A percentile compares a stretch with the other conserved stretches of the same genome.
Evolutionary conservation across 148 eudicot species (phyloP).

Genomic region (Dysphania ambrosioides): DNA sequence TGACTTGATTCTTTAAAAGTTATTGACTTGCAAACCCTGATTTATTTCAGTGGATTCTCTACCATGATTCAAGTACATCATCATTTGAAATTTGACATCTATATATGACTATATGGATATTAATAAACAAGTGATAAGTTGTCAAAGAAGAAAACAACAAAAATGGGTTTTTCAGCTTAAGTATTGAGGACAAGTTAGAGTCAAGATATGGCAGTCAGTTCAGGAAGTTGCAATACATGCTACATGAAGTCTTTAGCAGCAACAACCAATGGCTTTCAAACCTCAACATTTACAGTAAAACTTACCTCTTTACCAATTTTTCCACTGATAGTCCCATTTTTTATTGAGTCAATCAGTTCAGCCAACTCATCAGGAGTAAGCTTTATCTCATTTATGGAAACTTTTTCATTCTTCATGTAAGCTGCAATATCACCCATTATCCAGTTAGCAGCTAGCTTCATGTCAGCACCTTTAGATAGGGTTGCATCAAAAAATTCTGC

Average conservation of each 20-base stretch:
- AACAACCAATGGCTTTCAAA: background rate
- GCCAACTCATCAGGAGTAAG: conserved; percentile 76
- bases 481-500: conserved; percentile 90
- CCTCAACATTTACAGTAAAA: background rate
- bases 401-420: conserved; percentile 76
- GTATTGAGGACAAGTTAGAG: background rate
- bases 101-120: background rate
- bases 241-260: background rate
- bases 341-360: conserved; percentile 77
- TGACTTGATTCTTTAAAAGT: background rate
- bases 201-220: background rate
- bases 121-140: background rate
- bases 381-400: conserved; percentile 67
- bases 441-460: conserved; percentile 95
- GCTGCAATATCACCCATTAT: conserved; percentile 98
- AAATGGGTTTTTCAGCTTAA: background rate
- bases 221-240: background rate
- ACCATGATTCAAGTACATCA: background rate
- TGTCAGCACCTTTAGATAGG: conserved; percentile 64
- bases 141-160: background rate
- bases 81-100: background rate
- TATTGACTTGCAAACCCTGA: background rate
- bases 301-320: conserved; percentile 94
- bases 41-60: background rate
- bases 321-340: conserved; percentile 83